Evolutionary conservation across 495 filamentous ascomycete species (phyloP), one percentile per base, ranked within the genome.

Genomic region (Talaromyces wortmannii): DNA sequence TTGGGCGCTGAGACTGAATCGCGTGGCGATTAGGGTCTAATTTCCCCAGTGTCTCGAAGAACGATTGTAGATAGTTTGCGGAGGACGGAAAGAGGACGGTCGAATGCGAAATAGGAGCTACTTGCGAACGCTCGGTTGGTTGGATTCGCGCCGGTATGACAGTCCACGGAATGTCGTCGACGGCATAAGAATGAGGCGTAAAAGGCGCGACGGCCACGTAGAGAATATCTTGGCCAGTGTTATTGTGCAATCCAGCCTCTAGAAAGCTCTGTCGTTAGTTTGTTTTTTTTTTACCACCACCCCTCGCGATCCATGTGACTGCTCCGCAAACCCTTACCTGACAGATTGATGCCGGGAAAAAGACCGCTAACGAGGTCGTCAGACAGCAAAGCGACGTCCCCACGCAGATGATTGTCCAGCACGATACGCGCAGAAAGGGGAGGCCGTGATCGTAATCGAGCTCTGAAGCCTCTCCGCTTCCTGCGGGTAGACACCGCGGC

Each of bases 321-420:
- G 47, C 11, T 16, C 23, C 4, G 7, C 12, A 47, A 29, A 53
- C 33, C 57, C 68, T 69, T 55, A 75, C 72, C 67, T 57, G 65
- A 60, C 55, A 70, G 62, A 44, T 68, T 64, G 29, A 73, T 59
- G 13, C 79, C 77, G 23, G 85, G 88, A 63, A 95, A 95, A 45
- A 97, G 78, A 64, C 95, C 87, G 31, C 77, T 75, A 56, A 88
- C 90, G 33, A 98, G 78, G 66, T 95, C 89, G 61, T 92, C 87
- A 15, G 92, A 95, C 50, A 98, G 65, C 45, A 94, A 82, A 47
- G 90, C 94, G 31, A 91, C 81, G 58, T 95, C 90, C n/a, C 88
- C 90, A 71, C 86, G 90, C 60, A 95, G 75, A 69, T 91, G 86
- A 63, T 88, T 85, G 62, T 95, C 90, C 33, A 92, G 77, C 30